Base-by-base conservation (phyloP, 768 basidiomycete species). In the Trichaptum fuscoviolaceum region DNA sequence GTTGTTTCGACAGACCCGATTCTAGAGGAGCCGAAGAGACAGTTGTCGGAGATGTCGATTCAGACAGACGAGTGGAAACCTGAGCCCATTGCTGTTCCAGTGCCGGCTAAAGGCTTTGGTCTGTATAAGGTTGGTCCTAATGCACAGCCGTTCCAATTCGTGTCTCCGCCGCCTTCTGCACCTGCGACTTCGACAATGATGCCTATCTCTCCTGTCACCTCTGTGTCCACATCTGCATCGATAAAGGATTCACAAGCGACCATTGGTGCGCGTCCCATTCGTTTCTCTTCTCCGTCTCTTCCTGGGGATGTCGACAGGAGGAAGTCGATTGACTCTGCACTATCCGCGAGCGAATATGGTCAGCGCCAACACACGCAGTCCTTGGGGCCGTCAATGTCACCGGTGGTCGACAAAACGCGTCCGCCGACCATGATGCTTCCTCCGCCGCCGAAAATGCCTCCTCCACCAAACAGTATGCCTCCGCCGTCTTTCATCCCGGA, bases 341-440 rank as follows among this genome's bases (percentile, higher is more conserved):
- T 88, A 52, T 87, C 89, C 1, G 80, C 84, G 1, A 78, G 79
- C 35, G 75, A 58, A 24, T 63, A 63, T 17, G 12, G 52, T 25
- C 15, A 67, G 66, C 35, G 60, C 73, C 63, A 85, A 89, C 35
- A 81, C 87, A n/a, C 85, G 88, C 58, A 85, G 85, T n/a, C 80
- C 86, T 23, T 87, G 88, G 42, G 42, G 3, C 42, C 42, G 6
- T 81, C 78, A 67, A 62, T 71, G 78, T 81, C 25, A 27, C 78
- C 82, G 10, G 76, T 82, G 6, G 82, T 88, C 30, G 91, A 92
- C 78, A 94, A 90, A 79, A 85, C 90, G 20, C 87, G 86, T 64
- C 95, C 94, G 60, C 93, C 94, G 0, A 93, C 87, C 76, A 92
- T 94, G 90, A 79, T 85, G 30, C 78, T 95, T 2, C 92, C 92